A percentile compares a stretch with the other conserved stretches of the same genome.
Evolutionary conservation across 2,329 filamentous ascomycete species (phyloP).

Genomic region (Uncinocarpus reesii): DNA sequence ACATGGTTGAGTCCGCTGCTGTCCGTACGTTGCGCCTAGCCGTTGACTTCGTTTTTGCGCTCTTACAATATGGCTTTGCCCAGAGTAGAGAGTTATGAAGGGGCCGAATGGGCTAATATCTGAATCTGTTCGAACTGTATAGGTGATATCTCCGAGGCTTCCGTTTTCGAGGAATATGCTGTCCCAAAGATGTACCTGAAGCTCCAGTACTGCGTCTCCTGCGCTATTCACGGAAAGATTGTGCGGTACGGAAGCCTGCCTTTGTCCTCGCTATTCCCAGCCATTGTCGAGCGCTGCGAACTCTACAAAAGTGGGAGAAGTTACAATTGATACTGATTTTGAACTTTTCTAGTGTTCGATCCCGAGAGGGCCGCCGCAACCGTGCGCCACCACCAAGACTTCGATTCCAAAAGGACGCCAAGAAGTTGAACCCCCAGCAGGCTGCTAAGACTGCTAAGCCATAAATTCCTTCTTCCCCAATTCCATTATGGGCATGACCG

Average conservation of each 20-base stretch:
- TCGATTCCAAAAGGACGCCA: slow-evolving; percentile 99
- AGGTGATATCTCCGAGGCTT: slow-evolving; percentile 99
- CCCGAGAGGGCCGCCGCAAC: slow-evolving; percentile 93
- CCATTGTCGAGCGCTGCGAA: neutral
- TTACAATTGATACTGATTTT: slow-evolving; percentile 7
- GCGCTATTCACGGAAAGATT: slow-evolving; percentile 99
- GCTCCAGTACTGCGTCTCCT: slow-evolving; percentile 99
- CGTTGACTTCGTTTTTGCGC: slow-evolving; percentile 13
- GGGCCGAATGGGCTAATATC: slow-evolving; percentile 5
- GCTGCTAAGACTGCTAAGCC: slow-evolving; percentile 48
- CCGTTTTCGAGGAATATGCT: slow-evolving; percentile 97
- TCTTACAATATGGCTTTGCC: neutral
- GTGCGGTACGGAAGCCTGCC: slow-evolving; percentile 66
- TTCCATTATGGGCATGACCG: slow-evolving; percentile 5
- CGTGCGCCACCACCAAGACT: slow-evolving; percentile 94
- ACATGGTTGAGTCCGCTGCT: slow-evolving; percentile 99
- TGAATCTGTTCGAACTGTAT: slow-evolving; percentile 16
- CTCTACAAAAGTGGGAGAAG: neutral
- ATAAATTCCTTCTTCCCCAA: slow-evolving; percentile 12
- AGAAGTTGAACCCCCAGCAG: slow-evolving; percentile 93
- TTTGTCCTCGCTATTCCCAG: neutral
- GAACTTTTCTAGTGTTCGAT: slow-evolving; percentile 66
- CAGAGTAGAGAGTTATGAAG: neutral
- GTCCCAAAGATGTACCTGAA: slow-evolving; percentile 99
- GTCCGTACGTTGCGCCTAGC: slow-evolving; percentile 66